Conservation (phyloP, 768 basidiomycete genomes). For the Mrakia gelida region DNA sequence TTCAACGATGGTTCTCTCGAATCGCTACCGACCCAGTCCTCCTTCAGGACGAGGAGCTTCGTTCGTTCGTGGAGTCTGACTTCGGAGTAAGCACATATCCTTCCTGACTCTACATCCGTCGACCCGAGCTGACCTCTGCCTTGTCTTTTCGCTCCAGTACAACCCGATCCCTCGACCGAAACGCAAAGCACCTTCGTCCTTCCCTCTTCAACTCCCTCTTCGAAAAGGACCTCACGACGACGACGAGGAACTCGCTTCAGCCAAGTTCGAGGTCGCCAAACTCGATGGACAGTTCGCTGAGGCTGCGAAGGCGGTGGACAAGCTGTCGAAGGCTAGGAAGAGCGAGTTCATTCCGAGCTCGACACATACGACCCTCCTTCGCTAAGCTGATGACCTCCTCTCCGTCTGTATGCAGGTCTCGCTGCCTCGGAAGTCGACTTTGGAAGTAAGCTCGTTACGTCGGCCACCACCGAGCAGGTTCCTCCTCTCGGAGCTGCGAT, state of each 20-base stretch:
- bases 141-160: constrained; percentile 39
- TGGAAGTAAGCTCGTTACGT: constrained; percentile 86
- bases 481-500: constrained; percentile 76
- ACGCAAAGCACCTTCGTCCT: constrained; percentile 63
- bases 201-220: constrained; percentile 57
- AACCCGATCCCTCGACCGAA: constrained; percentile 47
- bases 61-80: constrained; percentile 93
- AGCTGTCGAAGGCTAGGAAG: constrained; percentile 72
- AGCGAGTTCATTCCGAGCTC: constrained; percentile 50
- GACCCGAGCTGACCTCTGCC: neutral
- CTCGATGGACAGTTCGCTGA: constrained; percentile 90
- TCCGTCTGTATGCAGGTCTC: constrained; percentile 53
- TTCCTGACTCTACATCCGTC: no score
- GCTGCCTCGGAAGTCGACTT: constrained; percentile 77
- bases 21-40: constrained; percentile 89
- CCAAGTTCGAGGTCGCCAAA: constrained; percentile 85
- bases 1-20: constrained; percentile 89
- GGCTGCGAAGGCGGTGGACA: constrained; percentile 84
- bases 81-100: constrained; percentile 60
- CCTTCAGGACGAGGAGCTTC: constrained; percentile 82
- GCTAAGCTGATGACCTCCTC: neutral
- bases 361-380: neutral
- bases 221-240: constrained; percentile 74
- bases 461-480: constrained; percentile 84
- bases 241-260: constrained; percentile 84